A percentile compares a stretch with the other conserved stretches of the same genome.
Evolutionary conservation across 2,329 filamentous ascomycete genomes (phyloP).

Genomic region (Aspergillus nomiae): DNA sequence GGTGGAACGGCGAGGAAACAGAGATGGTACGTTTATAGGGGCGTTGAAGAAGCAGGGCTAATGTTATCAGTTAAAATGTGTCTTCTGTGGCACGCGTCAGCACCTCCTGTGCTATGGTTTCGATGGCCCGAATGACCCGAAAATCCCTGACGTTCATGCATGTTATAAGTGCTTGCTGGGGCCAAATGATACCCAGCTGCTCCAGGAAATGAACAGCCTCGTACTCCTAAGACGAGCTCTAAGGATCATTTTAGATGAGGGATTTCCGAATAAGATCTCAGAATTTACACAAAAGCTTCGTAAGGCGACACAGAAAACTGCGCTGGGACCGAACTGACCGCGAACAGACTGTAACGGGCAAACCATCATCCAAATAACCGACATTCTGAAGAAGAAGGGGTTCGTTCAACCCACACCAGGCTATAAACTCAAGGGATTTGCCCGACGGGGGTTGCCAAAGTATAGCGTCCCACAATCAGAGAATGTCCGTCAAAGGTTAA

Average conservation of each 20-base stretch:
- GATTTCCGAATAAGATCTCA: constrained; percentile 28
- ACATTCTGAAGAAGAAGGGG: constrained; percentile 29
- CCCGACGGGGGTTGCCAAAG: constrained; percentile 31
- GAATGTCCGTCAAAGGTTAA: constrained; percentile 22
- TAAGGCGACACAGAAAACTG: constrained; percentile 20
- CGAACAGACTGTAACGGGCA: constrained; percentile 33
- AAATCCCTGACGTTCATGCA: constrained; percentile 44
- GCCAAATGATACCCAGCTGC: constrained; percentile 26
- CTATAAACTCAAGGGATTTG: constrained; percentile 33
- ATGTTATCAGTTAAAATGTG: constrained; percentile 43
- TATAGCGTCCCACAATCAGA: constrained; percentile 25
- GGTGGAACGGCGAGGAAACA: constrained; percentile 38
- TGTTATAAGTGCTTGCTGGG: constrained; percentile 51
- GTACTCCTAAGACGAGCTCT: constrained; percentile 31
- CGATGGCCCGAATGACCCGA: constrained; percentile 35
- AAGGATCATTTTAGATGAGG: constrained; percentile 31
- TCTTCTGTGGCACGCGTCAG: constrained; percentile 48
- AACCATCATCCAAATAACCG: constrained; percentile 31
- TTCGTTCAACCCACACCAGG: constrained; percentile 32
- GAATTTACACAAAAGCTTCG: constrained; percentile 33
- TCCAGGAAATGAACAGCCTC: constrained; percentile 30
- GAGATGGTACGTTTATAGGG: constrained; percentile 41
- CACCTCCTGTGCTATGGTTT: constrained; percentile 53
- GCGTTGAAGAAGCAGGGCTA: constrained; percentile 15
- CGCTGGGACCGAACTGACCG: constrained; percentile 14